Base-by-base conservation (phyloP, 2,329 filamentous ascomycete species). In the Xylariomycetidae sp. region DNA sequence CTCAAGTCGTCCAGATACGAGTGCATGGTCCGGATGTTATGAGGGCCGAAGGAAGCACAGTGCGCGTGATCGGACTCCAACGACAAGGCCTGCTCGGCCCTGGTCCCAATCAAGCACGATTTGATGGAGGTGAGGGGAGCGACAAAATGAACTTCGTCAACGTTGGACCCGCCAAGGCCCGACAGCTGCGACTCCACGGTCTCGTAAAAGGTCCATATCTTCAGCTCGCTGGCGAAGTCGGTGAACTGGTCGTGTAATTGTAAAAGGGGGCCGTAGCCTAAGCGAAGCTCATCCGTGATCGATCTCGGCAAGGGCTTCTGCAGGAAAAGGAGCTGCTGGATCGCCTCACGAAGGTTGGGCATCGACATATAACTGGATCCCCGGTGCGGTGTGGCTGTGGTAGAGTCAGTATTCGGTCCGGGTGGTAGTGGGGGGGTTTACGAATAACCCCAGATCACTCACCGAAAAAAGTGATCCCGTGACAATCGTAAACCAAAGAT, bases 301-400 rank as follows among this genome's bases (percentile, higher is more conserved):
- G 67, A 67, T 2, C 51, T 49, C 0, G 74, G 74, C 5, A 79
- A 56, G 0, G 72, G 64, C 10, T 57, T 51, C 8, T 72, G 63
- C 0, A 79, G 57, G 25, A 67, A 65, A 5, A 80, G 60, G 5
- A 79, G 47, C 3, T 53, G 55, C 31, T 68, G 65, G 18, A 80
- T 75, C 46, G 72, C 74, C 12, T 63, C 50, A 9, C 68, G 64
- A n/a, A 79, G 64, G 26, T 68, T 68, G 0, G 62, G 62, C 60
- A 75, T 76, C 2, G 74, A 75, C 42, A 80, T 63, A 47, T 79
- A 79, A 26, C 70, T 79, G 0, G 76, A 79, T 3, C 76, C 76
- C 13, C 74, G 73, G 44, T 81, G 76, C 0, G 76, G 76, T 1
- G 75, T 75, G 13, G 65, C 71, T 74, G 6, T 20, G 12, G 13